These are phyloP conservation scores for Groenewaldozyma tartarivorans DNA, from an alignment of 805 yeast genomes.

Conservation along the genomic window DNA sequence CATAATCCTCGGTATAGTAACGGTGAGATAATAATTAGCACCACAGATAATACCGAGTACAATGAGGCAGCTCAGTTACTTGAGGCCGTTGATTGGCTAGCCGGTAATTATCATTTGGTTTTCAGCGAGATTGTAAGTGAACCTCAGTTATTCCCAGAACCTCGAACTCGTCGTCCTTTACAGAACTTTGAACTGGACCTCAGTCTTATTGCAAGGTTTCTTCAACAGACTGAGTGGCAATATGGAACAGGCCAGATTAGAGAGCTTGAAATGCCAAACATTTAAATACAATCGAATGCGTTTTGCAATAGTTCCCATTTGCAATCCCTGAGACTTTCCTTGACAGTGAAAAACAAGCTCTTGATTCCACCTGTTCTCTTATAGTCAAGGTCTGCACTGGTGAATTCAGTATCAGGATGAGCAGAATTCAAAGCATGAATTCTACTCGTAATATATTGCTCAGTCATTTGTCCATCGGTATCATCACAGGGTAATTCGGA, in stretches of 20 bases:
- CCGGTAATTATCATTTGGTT: background rate
- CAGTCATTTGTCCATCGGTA: constrained; percentile 12
- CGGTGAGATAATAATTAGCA: background rate
- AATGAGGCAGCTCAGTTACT: background rate
- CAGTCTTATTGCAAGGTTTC: background rate
- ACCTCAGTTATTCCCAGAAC: no score
- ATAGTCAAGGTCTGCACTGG: constrained; percentile 4
- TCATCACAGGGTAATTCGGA: constrained; percentile 2
- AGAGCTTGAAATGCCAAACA: background rate
- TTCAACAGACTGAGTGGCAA: background rate
- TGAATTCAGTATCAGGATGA: constrained; percentile 6
- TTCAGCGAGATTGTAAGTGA: background rate
- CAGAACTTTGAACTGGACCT: background rate
- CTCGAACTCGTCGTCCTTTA: no score
- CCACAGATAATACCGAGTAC: background rate
- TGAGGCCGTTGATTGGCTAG: background rate
- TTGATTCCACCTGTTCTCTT: constrained; percentile 5
- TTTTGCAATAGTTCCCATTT: constrained; percentile 23
- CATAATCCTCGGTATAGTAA: background rate
- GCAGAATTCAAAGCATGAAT: constrained; percentile 10
- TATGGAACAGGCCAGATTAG: no score
- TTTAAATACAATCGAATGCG: constrained; percentile 13
- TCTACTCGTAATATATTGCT: constrained; percentile 13
- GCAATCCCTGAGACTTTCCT: constrained; percentile 14
- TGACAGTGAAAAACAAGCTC: constrained; percentile 15